Conservation (phyloP, 805 yeast genomes). For the Monosporozyma aerobia region DNA sequence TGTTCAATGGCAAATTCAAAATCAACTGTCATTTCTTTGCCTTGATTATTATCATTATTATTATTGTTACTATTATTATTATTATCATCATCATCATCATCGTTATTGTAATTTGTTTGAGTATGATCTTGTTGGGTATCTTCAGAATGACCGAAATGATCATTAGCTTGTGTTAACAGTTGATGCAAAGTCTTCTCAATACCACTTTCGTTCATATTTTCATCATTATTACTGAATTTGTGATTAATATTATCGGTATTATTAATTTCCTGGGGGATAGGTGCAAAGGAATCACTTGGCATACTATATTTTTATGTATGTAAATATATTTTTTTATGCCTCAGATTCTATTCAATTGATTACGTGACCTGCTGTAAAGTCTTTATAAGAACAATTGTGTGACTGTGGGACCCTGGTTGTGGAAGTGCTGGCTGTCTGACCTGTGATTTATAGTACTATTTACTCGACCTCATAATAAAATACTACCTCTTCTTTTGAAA, state of each 20-base stretch:
- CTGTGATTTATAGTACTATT: neutral
- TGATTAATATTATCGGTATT: neutral
- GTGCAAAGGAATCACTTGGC: neutral
- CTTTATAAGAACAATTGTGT: neutral
- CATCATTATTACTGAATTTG: neutral
- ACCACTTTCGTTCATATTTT: slow-evolving; percentile 6
- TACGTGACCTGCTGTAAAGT: neutral
- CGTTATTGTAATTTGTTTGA: no score
- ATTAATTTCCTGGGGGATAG: neutral
- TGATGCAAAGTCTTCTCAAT: slow-evolving; percentile 18
- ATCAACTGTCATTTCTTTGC: neutral
- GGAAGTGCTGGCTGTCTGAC: neutral
- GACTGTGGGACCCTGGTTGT: neutral
- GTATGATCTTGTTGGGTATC: neutral
- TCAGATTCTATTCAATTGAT: neutral
- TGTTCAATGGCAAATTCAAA: neutral
- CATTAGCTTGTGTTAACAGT: slow-evolving; percentile 12
- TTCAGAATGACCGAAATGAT: slow-evolving; percentile 4
- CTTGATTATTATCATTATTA: neutral
- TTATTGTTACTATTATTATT: neutral
- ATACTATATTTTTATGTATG: neutral
- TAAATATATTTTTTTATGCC: neutral
- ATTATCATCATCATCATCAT: neutral
- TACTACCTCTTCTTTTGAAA: neutral
- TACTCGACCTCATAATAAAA: neutral